Conservation (phyloP, 345 rosid species). For the Ailanthus altissimus region DNA sequence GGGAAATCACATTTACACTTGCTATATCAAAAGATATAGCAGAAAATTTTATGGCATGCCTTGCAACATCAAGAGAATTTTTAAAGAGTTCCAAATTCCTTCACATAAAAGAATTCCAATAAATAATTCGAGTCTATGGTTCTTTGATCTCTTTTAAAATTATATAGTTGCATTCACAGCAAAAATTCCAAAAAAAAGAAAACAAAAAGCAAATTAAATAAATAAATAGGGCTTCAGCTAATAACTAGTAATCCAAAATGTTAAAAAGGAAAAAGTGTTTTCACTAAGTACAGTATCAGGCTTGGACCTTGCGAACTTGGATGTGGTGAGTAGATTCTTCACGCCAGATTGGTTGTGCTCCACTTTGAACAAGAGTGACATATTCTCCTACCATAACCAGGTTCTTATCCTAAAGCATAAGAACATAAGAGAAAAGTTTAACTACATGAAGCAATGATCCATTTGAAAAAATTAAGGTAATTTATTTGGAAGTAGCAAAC, state of each 20-base stretch:
- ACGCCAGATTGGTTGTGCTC: conserved; percentile 97
- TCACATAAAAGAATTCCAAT: background rate
- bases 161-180: background rate
- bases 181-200: too few relatives aligned
- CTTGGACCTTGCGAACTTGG: conserved; percentile 81
- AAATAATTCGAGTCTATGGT: background rate
- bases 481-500: conserved; percentile 33
- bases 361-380: conserved; percentile 92
- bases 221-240: background rate
- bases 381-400: conserved; percentile 65
- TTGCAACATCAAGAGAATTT: background rate
- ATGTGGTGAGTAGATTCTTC: conserved; percentile 89
- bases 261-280: conserved; percentile 12
- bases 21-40: background rate
- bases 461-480: background rate
- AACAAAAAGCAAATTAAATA: too few relatives aligned
- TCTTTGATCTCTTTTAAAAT: background rate
- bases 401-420: conserved; percentile 55
- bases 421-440: conserved; percentile 7
- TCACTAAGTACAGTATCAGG: conserved; percentile 35
- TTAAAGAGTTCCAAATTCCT: conserved; percentile 1
- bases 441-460: conserved; percentile 8
- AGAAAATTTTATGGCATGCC: background rate
- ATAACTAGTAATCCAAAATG: conserved; percentile 20
- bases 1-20: background rate